These are phyloP conservation scores for Epichloe bromicola DNA, from an alignment of 2,329 filamentous ascomycete species.

Conservation along the genomic window DNA sequence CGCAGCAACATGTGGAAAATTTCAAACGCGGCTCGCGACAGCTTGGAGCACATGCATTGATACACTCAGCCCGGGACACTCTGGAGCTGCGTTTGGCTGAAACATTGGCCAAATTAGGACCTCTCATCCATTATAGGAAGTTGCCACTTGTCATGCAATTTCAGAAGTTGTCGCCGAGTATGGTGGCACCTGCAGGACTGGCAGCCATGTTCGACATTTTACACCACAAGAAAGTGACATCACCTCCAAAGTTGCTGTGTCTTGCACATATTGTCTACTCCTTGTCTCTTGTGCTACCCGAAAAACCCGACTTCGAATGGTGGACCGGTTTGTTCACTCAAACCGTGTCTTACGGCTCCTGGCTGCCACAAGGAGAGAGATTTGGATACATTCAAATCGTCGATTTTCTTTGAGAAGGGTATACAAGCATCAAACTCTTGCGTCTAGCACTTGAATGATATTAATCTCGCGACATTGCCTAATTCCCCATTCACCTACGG, in stretches of 20 bases:
- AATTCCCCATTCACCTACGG: slow-evolving; percentile 23
- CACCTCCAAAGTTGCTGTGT: slow-evolving; percentile 33
- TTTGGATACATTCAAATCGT: slow-evolving; percentile 30
- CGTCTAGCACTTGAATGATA: slow-evolving; percentile 26
- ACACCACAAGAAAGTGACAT: slow-evolving; percentile 21
- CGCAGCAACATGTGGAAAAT: slow-evolving; percentile 9
- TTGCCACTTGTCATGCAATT: slow-evolving; percentile 27
- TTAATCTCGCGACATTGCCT: slow-evolving; percentile 11
- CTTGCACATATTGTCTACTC: slow-evolving; percentile 40
- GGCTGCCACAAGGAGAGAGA: slow-evolving; percentile 24
- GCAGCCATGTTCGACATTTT: slow-evolving; percentile 27
- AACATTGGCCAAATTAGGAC: slow-evolving; percentile 24
- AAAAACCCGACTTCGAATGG: slow-evolving; percentile 23
- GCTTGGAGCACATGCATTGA: slow-evolving; percentile 19
- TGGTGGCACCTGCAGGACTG: slow-evolving; percentile 30
- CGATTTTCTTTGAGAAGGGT: slow-evolving; percentile 30
- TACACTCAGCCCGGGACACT: slow-evolving; percentile 31
- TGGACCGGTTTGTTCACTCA: slow-evolving; percentile 32
- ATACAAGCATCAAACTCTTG: slow-evolving; percentile 29
- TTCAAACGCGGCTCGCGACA: slow-evolving; percentile 12
- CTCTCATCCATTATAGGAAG: slow-evolving; percentile 24
- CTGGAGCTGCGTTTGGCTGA: slow-evolving; percentile 32
- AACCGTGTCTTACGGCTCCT: slow-evolving; percentile 29
- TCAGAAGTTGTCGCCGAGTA: slow-evolving; percentile 22
- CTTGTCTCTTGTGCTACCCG: slow-evolving; percentile 32